Base-by-base conservation (phyloP, 345 rosid genomes). In the Boechera stricta region DNA sequence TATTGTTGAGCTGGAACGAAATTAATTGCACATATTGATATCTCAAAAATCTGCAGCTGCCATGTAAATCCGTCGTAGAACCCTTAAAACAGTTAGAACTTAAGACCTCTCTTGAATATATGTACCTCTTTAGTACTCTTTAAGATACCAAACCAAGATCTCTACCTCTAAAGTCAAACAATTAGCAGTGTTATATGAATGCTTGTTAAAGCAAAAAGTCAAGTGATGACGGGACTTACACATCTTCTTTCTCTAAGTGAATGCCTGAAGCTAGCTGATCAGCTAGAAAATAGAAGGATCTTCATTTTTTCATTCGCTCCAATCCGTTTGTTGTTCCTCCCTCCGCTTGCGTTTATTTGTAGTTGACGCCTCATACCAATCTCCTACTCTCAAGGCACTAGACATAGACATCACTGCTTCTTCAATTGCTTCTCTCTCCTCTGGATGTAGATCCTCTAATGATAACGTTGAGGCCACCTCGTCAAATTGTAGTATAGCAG, bases 401-500 rank as follows among this genome's bases (percentile, higher is more conserved):
- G 83, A 80, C 80, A 80, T 80, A 64, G 41, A 39, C 74, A 62
- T 64, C 79, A 69, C 67, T 69, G 82, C 83, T 63, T 69, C 79
- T 64, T 80, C 83, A 11, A 80, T 13, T 57, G 65, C 67, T 36
- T 64, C 83, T 69, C 82, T 80, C 15, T 80, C 83, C 51, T 75
- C 83, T 54, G 79, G 80, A 71, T 80, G 69, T 64, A 70, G 15
- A 62, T 80, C 83, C 42, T 80, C 83, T 24, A 75, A 31, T 41
- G 80, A 64, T 38, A 80, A 42, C 5, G 79, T 75, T 42, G 83
- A 80, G 5, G 83, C 83, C 57, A 75, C 65, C 80, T 80, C 83
- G 28, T 80, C 83, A n/a, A 80, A 80, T 8, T 80, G 83, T 13
- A 80, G 83, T 64, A 80, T 76, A 51, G 83, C 76, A 56, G 83